Evolutionary conservation across 2,329 filamentous ascomycete species (phyloP), one percentile per base, ranked within the genome.

Genomic region (Fusarium guadeloupense): DNA sequence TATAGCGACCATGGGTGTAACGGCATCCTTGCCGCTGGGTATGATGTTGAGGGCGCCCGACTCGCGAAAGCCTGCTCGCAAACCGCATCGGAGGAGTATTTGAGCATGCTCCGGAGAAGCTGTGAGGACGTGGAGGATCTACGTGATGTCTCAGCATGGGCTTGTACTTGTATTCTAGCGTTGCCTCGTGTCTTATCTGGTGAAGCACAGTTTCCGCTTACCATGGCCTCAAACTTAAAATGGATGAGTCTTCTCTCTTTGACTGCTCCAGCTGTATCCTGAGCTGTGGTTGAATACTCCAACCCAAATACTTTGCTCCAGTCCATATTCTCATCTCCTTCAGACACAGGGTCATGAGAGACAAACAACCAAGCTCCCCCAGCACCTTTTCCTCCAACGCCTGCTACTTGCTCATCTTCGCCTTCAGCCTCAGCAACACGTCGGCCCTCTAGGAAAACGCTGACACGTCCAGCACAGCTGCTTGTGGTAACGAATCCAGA

Each of bases 191-290:
- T 28, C 20, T 20, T 30, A 39, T 20, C 25, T 20, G 37, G n/a
- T 38, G 40, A 38, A 28, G 45, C 41, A 53, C 14, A 21, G n/a
- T n/a, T 38, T 26, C 25, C 67, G 72, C 87, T 72, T 83, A 96
- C 93, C 92, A 97, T 93, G 5, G 93, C 92, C 74, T 97, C 93
- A 71, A 96, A 97, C 75, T 96, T 95, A 77, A 97, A 91, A 75
- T 94, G 92, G 44, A 97, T 82, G 74, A 85, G 76, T 70, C 84
- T 80, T 69, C 77, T 75, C 51, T 72, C 72, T 45, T 66, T 69
- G 49, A 61, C 73, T 31, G 57, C 59, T 5, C 54, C 54, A 9
- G 51, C 45, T 28, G 48, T 53, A 25, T 49, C 57, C n/a, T 72
- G 57, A 67, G 46, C 14, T 68, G 72, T 41, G 67, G 74, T 56